Evolutionary conservation across 1,284 basidiomycete species (phyloP).

Genomic region (Leccinum pachyderme): DNA sequence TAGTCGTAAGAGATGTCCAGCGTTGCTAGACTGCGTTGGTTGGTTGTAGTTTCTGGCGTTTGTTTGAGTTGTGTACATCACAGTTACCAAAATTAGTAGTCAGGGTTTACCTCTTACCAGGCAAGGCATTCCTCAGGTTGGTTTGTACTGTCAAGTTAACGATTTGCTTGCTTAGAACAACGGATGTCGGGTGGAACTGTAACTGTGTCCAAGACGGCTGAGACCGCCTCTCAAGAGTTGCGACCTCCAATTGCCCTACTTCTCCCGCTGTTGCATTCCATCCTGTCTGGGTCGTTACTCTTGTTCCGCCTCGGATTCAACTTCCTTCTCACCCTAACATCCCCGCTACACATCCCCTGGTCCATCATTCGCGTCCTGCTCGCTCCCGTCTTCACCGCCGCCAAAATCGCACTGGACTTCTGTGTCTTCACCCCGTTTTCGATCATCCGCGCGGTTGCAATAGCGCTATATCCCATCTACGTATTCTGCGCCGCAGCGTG

Average conservation of each 20-base stretch:
- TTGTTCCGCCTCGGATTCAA: slow-evolving; percentile 15
- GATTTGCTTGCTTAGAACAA: neutral
- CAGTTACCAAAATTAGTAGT: neutral
- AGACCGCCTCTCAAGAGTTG: neutral
- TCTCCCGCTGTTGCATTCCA: slow-evolving; percentile 21
- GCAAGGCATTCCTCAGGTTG: neutral
- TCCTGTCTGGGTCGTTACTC: slow-evolving; percentile 9
- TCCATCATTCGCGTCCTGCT: slow-evolving; percentile 46
- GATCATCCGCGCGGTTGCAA: slow-evolving; percentile 38
- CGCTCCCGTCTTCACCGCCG: slow-evolving; percentile 47
- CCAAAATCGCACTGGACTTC: slow-evolving; percentile 42
- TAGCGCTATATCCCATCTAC: slow-evolving; percentile 59
- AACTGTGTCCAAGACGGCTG: neutral
- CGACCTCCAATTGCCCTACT: slow-evolving; percentile 26
- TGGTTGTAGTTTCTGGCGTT: no score
- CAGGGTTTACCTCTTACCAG: neutral
- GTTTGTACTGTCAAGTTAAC: slow-evolving; percentile 1
- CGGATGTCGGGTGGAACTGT: slow-evolving; percentile 12
- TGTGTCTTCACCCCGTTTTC: slow-evolving; percentile 48
- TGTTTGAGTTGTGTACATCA: neutral
- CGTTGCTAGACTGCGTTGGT: neutral
- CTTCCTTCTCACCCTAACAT: slow-evolving; percentile 23
- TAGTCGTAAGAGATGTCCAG: neutral
- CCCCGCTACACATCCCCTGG: slow-evolving; percentile 36
- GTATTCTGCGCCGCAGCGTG: slow-evolving; percentile 58